Evolutionary conservation across 805 yeast species (phyloP), one percentile per base, ranked within the genome.

Genomic region (Metschnikowia henanensis): DNA sequence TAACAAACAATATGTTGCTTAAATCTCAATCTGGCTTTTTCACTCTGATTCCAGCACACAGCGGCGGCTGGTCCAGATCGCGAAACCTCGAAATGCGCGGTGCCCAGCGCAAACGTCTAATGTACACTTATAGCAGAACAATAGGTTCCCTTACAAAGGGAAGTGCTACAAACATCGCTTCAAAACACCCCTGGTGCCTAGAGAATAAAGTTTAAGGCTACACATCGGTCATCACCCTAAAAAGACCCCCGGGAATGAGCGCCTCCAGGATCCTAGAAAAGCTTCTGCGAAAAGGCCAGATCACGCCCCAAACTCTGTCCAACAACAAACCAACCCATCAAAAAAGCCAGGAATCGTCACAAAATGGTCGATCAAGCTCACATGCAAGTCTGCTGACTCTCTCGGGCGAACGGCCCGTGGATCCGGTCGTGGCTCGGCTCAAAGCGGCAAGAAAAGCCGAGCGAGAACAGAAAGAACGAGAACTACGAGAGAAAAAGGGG

Each of bases 371-470:
- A n/a, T n/a, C 30, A 17, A 12, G 31, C n/a, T 33, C 37, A 12
- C 23, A 12, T 16, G 5, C 29, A 5, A 20, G 40, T 40, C 39
- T 30, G 35, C 6, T 12, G n/a, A n/a, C 28, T 12, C 16, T 37
- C 15, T 17, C 37, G 10, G 37, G 35, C 5, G 47, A 50, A 15
- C 43, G 71, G 39, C 59, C 64, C 18, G 69, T 75, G 5, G 92
- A 85, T 57, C 89, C 91, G 0, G 88, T 88, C 4, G 87, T 85
- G 7, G 80, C 79, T 29, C 62, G 84, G 45, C 64, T 85, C 30
- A 85, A 85, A 51, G 90, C 83, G 45, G 79, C 82, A 2, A 68
- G 92, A 57, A 68, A 79, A 47, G 62, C 70, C 32, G 89, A 85
- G 49, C 70, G 65, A 30, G 77, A 77, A 29, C 68, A 67, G 33